Base-by-base conservation (phyloP, 331 rosid species). In the Acacia pycnantha region DNA sequence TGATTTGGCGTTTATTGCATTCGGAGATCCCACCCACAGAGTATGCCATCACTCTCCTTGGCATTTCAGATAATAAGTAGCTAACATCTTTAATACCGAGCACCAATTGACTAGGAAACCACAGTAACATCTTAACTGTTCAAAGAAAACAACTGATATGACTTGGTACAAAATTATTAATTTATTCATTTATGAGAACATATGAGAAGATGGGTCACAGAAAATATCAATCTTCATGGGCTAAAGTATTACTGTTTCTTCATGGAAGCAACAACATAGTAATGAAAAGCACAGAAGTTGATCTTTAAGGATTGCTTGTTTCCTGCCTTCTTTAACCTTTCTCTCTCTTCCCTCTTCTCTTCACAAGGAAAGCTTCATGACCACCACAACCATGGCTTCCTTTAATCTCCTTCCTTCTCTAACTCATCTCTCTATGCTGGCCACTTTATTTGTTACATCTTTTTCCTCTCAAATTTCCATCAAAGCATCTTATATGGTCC, bases 301-400 rank as follows among this genome's bases (percentile, higher is more conserved):
- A 56, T 62, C 59, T 56, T 46, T 76, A 77, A 31, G 80, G 58
- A 80, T 70, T 58, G 53, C 74, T 35, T 76, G 26, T 67, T 48
- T 31, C 29, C 14, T 48, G 10, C 35, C 16, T 21, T 77, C 51
- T n/a, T 54, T 1, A 29, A 15, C 43, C 27, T n/a, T 56, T 74
- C 72, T 78, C 64, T 27, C 50, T 44, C 56, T 46, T 71, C 59
- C 11, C 58, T 77, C 29, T 22, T 67, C 74, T 73, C 78, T 80
- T 87, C 70, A 46, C 65, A 66, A 76, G 74, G 58, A 82, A 77
- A 84, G 65, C 18, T 82, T 74, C 44, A 69, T 61, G 79, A 79
- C 53, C 85, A 73, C 41, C 44, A 29, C 74, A 88, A 44, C 84
- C 24, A 93, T 93, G 97, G 90, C 82, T 79, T 85, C 90, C 1